Evolutionary conservation across 2,329 filamentous ascomycete species (phyloP), one percentile per base, ranked within the genome.

Genomic region (Cadophora malorum): DNA sequence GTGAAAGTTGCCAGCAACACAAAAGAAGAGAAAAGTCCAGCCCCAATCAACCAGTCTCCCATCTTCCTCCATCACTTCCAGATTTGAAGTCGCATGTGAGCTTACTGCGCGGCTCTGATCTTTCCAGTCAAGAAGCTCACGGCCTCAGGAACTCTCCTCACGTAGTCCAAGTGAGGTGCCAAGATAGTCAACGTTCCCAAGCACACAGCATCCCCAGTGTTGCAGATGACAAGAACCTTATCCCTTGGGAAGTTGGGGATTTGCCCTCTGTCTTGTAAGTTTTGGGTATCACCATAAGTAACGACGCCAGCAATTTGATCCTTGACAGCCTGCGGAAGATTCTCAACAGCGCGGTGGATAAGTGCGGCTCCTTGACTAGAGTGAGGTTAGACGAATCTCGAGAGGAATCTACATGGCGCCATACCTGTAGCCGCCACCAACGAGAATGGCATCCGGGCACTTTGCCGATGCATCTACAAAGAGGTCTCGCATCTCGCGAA

Each of bases 131-230:
- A 67, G 67, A 81, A 81, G 53, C 73, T 53, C 19, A 78, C 78
- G 1, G 79, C 79, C 38, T 75, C 73, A 21, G 73, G 67, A 0
- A 78, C 79, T 71, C 78, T 61, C 1, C 41, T 23, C 56, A 72
- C 78, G 67, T 83, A 83, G 5, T 73, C 73, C 47, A 78, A 61
- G 71, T 83, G 81, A 7, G 79, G 71, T 12, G 76, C 77, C 31
- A 79, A 75, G 8, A 80, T 73, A 60, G 80, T 79, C 12, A 81
- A 70, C 0, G 80, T 81, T 9, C 84, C 83, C 7, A 73, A 58
- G 65, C 84, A 86, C 1, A 86, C 83, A 0, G 79, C 76, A 69
- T 86, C 84, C 0, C 83, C 83, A 3, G 71, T 56, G 16, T 82
- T 80, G 70, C 84, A 86, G 52, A 82, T 81, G 53, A 85, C 81